A percentile compares a stretch with the other conserved stretches of the same genome.
Evolutionary conservation across 768 basidiomycete genomes (phyloP).

Genomic region (Amanita pseudoporphyria): DNA sequence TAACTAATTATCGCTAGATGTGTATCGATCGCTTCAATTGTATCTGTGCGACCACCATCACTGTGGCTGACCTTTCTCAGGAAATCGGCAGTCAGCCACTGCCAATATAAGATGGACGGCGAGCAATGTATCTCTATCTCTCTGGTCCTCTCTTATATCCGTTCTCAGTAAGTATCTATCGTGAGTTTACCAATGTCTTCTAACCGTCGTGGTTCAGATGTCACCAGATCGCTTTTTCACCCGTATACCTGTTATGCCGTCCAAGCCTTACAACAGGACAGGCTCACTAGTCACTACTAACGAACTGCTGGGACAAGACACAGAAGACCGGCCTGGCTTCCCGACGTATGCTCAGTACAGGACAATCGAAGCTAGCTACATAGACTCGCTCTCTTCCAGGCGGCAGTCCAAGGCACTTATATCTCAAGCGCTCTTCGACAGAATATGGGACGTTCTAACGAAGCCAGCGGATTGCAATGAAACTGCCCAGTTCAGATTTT

Average conservation of each 20-base stretch:
- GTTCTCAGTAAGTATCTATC: neutral
- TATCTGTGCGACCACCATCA: neutral
- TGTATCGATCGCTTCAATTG: neutral
- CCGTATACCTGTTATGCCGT: neutral
- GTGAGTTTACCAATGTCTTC: neutral
- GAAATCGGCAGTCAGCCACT: slow-evolving; percentile 2
- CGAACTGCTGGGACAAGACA: neutral
- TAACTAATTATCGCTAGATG: neutral
- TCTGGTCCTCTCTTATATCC: neutral
- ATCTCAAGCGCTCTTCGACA: slow-evolving; percentile 58
- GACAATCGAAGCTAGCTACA: slow-evolving; percentile 46
- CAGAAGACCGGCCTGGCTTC: slow-evolving; percentile 33
- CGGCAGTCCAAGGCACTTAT: slow-evolving; percentile 62
- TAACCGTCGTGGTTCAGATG: neutral
- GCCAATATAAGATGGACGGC: neutral
- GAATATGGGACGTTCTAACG: slow-evolving; percentile 60
- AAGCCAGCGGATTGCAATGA: slow-evolving; percentile 33
- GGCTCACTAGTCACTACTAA: neutral
- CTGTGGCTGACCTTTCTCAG: neutral
- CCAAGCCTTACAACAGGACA: slow-evolving; percentile 1
- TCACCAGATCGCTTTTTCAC: neutral
- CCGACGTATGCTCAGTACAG: slow-evolving; percentile 56
- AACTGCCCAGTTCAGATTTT: slow-evolving; percentile 70
- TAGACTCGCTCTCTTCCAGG: slow-evolving; percentile 44
- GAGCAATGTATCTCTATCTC: neutral